Conservation (phyloP, 495 filamentous ascomycete species). For the Neurospora sp. region DNA sequence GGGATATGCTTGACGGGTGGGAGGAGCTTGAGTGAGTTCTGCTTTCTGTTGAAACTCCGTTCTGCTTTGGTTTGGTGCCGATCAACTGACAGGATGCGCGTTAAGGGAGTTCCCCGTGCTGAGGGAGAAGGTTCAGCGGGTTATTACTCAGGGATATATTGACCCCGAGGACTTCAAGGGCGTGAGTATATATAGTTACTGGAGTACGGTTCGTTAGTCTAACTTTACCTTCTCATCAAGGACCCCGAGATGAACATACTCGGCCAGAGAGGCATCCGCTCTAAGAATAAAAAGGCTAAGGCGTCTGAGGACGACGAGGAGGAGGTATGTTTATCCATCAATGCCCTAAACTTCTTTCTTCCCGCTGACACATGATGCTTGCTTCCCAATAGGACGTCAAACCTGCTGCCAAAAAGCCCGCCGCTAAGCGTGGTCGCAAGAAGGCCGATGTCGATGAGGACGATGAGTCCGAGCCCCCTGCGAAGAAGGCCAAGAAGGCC, state of each 20-base stretch:
- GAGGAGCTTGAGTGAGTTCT: conserved; percentile 51
- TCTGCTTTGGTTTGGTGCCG: neutral
- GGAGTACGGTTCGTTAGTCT: conserved; percentile 6
- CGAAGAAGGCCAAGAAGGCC: conserved; percentile 12
- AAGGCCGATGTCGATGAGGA: conserved; percentile 18
- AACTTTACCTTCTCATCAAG: conserved; percentile 26
- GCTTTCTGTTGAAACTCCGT: neutral
- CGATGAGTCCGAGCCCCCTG: conserved; percentile 15
- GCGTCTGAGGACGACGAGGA: conserved; percentile 16
- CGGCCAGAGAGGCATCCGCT: conserved; percentile 51
- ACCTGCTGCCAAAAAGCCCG: conserved; percentile 23
- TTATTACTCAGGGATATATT: conserved; percentile 60
- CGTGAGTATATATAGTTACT: conserved; percentile 36
- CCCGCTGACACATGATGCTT: neutral
- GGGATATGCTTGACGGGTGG: conserved; percentile 53
- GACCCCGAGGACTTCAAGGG: conserved; percentile 70
- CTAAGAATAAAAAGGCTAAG: conserved; percentile 33
- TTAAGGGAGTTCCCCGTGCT: conserved; percentile 31
- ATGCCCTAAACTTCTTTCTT: neutral
- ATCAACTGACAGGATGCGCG: neutral
- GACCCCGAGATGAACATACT: conserved; percentile 60
- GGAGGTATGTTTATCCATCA: conserved; percentile 14
- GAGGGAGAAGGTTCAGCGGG: conserved; percentile 52
- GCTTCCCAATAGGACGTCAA: conserved; percentile 15
- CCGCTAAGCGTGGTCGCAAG: conserved; percentile 30